Percentiles rank a stretch among this genome's conserved stretches.
Conservation (phyloP, 306 rosid genomes). For the Inga laurina region DNA sequence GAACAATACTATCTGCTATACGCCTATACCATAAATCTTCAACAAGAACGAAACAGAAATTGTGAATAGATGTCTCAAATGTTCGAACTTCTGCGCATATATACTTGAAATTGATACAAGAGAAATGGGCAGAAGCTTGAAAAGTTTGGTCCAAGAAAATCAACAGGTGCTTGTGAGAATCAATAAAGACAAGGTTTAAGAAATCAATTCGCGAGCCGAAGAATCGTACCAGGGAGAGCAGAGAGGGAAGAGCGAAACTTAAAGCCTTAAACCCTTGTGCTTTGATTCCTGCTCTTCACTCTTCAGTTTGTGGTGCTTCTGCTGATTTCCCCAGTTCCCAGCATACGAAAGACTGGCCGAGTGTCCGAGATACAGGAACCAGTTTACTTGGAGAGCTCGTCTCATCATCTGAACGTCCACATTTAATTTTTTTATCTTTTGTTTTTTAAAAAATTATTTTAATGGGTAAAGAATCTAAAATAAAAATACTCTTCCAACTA, state of each 20-base stretch:
- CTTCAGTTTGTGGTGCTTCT: not conserved
- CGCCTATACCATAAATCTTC: not conserved
- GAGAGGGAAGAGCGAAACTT: conserved; percentile 3
- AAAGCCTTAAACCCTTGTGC: conserved; percentile 39
- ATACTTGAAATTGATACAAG: conserved; percentile 8
- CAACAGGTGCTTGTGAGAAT: not conserved
- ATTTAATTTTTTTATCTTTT: too few relatives aligned
- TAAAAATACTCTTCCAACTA: too few relatives aligned
- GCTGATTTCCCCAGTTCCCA: not conserved
- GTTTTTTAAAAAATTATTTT: too few relatives aligned
- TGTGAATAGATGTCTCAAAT: not conserved
- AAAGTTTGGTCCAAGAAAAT: not conserved
- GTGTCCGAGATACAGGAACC: not conserved
- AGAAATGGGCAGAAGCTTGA: not conserved
- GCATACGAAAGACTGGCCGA: not conserved
- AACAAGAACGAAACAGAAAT: not conserved
- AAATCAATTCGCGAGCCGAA: not conserved
- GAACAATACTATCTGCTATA: not conserved
- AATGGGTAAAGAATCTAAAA: too few relatives aligned
- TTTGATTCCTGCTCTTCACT: conserved; percentile 20
- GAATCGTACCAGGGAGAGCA: conserved; percentile 35
- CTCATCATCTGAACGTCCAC: too few relatives aligned
- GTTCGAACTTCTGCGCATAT: not conserved
- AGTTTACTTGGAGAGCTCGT: too few relatives aligned
- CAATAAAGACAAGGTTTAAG: not conserved